Base-by-base conservation (phyloP, 78 protist species). In the Ministeria vibrans region DNA sequence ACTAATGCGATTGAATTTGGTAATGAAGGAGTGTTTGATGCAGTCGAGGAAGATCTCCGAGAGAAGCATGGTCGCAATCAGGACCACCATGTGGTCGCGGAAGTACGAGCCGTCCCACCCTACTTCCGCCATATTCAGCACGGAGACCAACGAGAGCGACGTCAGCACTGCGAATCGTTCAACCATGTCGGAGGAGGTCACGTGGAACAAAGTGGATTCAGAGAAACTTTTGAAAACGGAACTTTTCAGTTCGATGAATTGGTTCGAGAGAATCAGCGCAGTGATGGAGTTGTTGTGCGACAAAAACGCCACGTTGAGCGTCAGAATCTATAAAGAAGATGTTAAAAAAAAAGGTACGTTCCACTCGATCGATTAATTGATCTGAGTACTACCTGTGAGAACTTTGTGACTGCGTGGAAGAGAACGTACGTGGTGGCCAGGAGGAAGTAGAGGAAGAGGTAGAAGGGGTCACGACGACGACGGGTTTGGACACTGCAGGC, bases 261-360 rank as follows among this genome's bases (percentile, higher is more conserved):
- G 89, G 85, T 86, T 94, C 23, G 94, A 86, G 66, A 91, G 59
- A 73, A 94, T 81, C 28, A 94, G 77, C n/a, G 97, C 90, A 42
- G 92, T 38, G 45, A 92, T 70, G 34, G 94, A 70, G 46, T 82
- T 78, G 83, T 73, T 75, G 79, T 86, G 74, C 46, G 95, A 87
- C 79, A 92, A 91, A 80, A 94, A 78, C 30, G 96, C 95, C 1
- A 94, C 95, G 73, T 90, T 88, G 28, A 94, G 80, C 55, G 94
- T 84, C 30, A 92, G 82, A 15, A 88, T 82, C 39, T 85, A 88
- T 15, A 3, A 32, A 20, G 32, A 36, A 32, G 15, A 32, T 34
- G 34, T 9, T 69, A 39, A 43, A 90, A 83, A 39, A 86, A 38
- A 13, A 83, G n/a, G n/a, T n/a, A n/a, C n/a, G n/a, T n/a, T n/a